Evolutionary conservation across 2,329 filamentous ascomycete species (phyloP), one percentile per base, ranked within the genome.

Genomic region (Daldinia sp.): DNA sequence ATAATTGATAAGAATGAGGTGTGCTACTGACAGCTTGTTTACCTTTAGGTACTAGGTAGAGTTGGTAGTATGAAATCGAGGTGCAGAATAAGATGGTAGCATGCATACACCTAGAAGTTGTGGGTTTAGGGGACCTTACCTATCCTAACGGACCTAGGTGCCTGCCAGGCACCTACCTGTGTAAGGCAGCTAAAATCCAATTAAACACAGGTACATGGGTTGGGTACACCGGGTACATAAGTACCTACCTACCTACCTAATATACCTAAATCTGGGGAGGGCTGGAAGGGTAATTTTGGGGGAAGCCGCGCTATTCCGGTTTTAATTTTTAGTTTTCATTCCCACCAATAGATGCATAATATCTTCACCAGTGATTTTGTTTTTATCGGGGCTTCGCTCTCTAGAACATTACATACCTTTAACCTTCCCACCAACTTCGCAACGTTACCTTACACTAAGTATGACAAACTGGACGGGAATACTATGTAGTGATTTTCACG

Each of bases 361-460:
- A 5, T n/a, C 33, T 28, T 51, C 33, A 39, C 33, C 20, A 9
- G 18, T 56, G 10, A 58, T 39, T 60, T 57, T 50, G 46, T 58
- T 12, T 26, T 67, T 65, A 65, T 67, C 61, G 58, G 46, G 44
- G 41, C 46, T 48, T 51, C 20, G 35, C 23, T 44, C 30, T 51
- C 18, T 33, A 23, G 55, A 55, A 63, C 6, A 35, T 35, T 35
- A 35, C n/a, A n/a, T n/a, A n/a, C 33, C 33, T 23, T 35, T 35
- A 35, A 63, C 33, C 18, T 55, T 63, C 39, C 57, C 20, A 61
- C 51, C 63, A 72, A 72, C 64, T 73, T 68, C 73, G 75, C 74
- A 77, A 77, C 75, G 75, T 77, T 77, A 77, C 75, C 58, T 76
- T 71, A 59, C 62, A 62, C 65, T 59, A 62, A n/a, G 51, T 26